Evolutionary conservation across 495 filamentous ascomycete species (phyloP).

Genomic region (Penicillium soppii): DNA sequence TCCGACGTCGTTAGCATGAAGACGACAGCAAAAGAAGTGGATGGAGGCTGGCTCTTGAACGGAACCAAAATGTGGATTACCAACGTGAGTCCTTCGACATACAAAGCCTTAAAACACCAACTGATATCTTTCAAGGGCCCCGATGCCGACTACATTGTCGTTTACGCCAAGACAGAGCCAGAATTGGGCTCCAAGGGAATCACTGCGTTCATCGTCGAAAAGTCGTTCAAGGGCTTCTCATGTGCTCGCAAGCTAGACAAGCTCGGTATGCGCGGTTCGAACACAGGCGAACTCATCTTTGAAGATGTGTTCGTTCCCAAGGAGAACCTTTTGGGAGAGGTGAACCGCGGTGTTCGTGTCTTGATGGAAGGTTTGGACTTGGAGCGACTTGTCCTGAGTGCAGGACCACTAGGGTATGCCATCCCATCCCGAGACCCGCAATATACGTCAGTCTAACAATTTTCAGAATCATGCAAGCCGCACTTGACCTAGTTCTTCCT

Average conservation of each 20-base stretch:
- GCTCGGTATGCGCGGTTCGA: slow-evolving; percentile 95
- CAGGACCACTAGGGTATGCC: slow-evolving; percentile 75
- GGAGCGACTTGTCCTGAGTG: slow-evolving; percentile 87
- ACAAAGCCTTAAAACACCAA: neutral
- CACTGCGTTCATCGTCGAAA: slow-evolving; percentile 89
- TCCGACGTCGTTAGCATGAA: slow-evolving; percentile 97
- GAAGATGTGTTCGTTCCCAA: slow-evolving; percentile 88
- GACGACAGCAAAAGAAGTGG: slow-evolving; percentile 72
- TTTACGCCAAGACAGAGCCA: slow-evolving; percentile 94
- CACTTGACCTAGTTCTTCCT: slow-evolving; percentile 82
- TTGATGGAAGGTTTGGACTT: slow-evolving; percentile 96
- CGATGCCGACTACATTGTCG: slow-evolving; percentile 83
- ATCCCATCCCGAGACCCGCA: neutral
- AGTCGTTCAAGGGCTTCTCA: slow-evolving; percentile 70
- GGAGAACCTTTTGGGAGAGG: slow-evolving; percentile 74
- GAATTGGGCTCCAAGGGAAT: slow-evolving; percentile 84
- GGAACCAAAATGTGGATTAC: slow-evolving; percentile 99
- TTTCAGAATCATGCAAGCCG: slow-evolving; percentile 84
- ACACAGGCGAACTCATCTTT: slow-evolving; percentile 93
- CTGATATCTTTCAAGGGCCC: slow-evolving; percentile 58
- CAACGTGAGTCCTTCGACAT: slow-evolving; percentile 55
- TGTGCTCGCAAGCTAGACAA: slow-evolving; percentile 94
- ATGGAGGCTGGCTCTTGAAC: slow-evolving; percentile 83
- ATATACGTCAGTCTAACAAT: slow-evolving; percentile 10
- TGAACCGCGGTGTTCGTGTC: slow-evolving; percentile 83